These are phyloP conservation scores for Leishmania lainsoni DNA, from an alignment of 208 protist species.

Conservation along the genomic window DNA sequence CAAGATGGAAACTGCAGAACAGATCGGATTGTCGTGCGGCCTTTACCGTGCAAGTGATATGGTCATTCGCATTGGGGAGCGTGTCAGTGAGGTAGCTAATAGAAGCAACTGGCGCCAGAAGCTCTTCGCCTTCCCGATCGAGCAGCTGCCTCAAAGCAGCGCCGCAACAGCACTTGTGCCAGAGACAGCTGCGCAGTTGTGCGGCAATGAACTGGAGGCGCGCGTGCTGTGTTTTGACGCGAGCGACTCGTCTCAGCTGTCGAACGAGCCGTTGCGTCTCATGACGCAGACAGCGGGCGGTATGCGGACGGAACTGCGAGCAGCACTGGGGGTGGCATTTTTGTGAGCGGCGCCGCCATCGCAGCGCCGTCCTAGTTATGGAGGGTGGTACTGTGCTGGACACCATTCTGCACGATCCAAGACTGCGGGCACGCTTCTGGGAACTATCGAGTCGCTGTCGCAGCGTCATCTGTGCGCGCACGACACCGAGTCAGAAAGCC, in stretches of 20 bases:
- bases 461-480: constrained; percentile 94
- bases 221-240: constrained; percentile 19
- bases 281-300: constrained; percentile 10
- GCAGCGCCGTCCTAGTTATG: constrained; percentile 47
- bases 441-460: constrained; percentile 59
- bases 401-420: constrained; percentile 55
- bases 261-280: constrained; percentile 10
- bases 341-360: background rate
- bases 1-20: constrained; percentile 98
- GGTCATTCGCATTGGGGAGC: constrained; percentile 48
- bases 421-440: constrained; percentile 49
- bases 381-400: constrained; percentile 72
- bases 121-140: constrained; percentile 23
- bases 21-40: constrained; percentile 91
- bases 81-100: constrained; percentile 16
- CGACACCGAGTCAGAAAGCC: constrained; percentile 95
- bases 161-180: background rate
- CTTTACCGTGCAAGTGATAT: constrained; percentile 57
- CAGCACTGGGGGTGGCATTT: background rate
- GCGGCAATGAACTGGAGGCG: constrained; percentile 18
- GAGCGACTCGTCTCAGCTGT: constrained; percentile 10
- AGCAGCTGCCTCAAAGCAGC: constrained; percentile 4
- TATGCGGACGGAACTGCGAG: background rate
- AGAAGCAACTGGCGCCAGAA: constrained; percentile 14
- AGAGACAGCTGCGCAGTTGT: background rate